Evolutionary conservation across 208 protist species (phyloP), one percentile per base, ranked within the genome.

Genomic region (Strigomonas galati): DNA sequence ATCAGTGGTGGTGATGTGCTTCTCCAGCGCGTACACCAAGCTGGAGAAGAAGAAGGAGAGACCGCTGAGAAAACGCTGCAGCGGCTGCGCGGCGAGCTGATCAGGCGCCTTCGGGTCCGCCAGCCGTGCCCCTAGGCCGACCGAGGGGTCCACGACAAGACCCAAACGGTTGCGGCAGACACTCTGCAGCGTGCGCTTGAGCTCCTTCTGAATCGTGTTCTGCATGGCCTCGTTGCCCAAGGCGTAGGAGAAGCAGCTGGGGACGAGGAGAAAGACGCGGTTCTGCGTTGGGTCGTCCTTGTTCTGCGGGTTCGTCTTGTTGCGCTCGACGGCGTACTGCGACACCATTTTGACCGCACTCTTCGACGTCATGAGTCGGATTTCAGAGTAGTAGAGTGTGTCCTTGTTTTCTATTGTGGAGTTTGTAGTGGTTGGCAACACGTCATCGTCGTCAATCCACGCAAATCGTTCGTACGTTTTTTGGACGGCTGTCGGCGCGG

Each of bases 121-220:
- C 0, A 84, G 19, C n/a, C 78, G 78, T 7, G 52, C 43, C 0
- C 78, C 78, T 23, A 84, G 70, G 27, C 67, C 27, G 40, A 78
- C 78, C 15, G 74, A 80, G 2, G 74, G 44, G 62, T 84, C 78
- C 17, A 80, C 56, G 15, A 66, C 73, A 5, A 84, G 21, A 1
- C 74, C 73, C 9, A 84, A 49, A 6, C 68, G 65, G 27, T 58
- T 59, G 6, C 28, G 24, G 49, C 66, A 71, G 14, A 58, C 66
- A 5, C 30, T 5, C 0, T 37, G 44, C 57, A 63, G 26, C 0
- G 57, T 27, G 19, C 21, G 66, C 7, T 24, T 32, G 21, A 71
- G 31, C 37, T 65, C 48, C 7, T 57, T 52, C 30, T 58, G 61
- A 3, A 64, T 55, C 12, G 58, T 31, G 1, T 55, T 5, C 49